Base-by-base conservation (phyloP, 768 basidiomycete genomes). In the Amanita thiersii region DNA sequence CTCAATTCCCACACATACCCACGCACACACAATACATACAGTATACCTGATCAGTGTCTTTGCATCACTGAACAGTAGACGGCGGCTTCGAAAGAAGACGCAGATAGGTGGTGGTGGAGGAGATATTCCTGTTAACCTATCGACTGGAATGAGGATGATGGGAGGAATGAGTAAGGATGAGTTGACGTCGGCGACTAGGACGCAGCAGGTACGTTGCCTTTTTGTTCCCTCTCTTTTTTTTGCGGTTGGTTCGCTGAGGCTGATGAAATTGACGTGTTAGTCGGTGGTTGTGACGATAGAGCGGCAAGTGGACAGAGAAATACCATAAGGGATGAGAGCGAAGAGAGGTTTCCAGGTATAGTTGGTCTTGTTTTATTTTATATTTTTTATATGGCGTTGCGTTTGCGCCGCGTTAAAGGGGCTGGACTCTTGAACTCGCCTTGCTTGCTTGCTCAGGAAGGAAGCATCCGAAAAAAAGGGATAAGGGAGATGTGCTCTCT, bases 11-110 rank as follows among this genome's bases (percentile, higher is more conserved):
- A n/a, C n/a, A n/a, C n/a, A n/a, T n/a, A n/a, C n/a, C n/a, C n/a
- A n/a, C n/a, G n/a, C n/a, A n/a, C n/a, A n/a, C n/a, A n/a, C n/a
- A n/a, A n/a, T n/a, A n/a, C n/a, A 17, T 6, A 37, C 29, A 69
- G 63, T 69, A 25, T 66, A 68, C 45, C 51, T 55, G 4, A 69
- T 69, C 39, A 63, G 65, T 9, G 60, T 66, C 42, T 53, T 69
- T 1, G 61, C 65, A 1, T 49, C 45, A 2, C 39, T 53, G 6
- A 52, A 53, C 15, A 25, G 21, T 21, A 26, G 40, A 33, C 28
- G 35, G 4, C 14, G 23, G 3, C 31, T 42, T 14, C 23, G 32
- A 10, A 25, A 42, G 23, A 35, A n/a, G 32, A 25, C 5, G n/a
- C n/a, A n/a, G n/a, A n/a, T n/a, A n/a, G 5, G 21, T 14, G 9